Percentiles rank a stretch among this genome's conserved stretches.
Evolutionary conservation across 345 rosid species (phyloP).

Genomic region (Orychophragmus violaceus): DNA sequence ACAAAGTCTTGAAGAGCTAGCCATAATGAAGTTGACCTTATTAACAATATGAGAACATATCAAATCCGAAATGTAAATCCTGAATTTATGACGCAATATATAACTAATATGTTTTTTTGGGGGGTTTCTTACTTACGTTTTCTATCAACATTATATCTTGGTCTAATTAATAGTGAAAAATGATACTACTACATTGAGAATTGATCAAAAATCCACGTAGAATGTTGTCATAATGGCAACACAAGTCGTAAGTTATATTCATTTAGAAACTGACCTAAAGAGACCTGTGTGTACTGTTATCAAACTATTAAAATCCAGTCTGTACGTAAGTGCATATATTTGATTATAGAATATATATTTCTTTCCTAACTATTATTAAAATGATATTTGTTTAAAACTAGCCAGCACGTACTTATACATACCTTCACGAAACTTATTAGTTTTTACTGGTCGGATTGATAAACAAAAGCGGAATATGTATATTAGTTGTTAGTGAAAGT

Average conservation of each 20-base stretch:
- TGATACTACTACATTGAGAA: not conserved
- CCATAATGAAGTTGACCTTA: not conserved
- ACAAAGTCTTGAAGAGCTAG: not conserved
- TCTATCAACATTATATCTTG: not conserved
- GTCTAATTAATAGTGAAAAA: not conserved
- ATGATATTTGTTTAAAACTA: not conserved
- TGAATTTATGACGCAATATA: not conserved
- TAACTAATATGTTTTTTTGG: not conserved
- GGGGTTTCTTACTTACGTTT: not conserved
- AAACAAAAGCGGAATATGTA: too few relatives aligned
- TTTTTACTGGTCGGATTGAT: too few relatives aligned
- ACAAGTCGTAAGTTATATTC: not conserved
- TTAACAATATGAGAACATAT: not conserved
- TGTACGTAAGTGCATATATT: not conserved
- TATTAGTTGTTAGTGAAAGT: too few relatives aligned
- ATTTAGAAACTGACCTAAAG: not conserved
- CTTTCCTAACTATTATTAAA: not conserved
- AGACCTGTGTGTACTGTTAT: not conserved
- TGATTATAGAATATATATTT: not conserved
- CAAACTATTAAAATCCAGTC: not conserved
- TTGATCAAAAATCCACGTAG: not conserved
- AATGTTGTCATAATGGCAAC: constrained; percentile 3
- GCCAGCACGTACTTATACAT: not conserved
- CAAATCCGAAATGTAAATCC: not conserved
- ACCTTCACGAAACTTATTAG: not conserved